Evolutionary conservation across 2,329 filamentous ascomycete species (phyloP).

Genomic region (Myriosclerotinia duriaeana): DNA sequence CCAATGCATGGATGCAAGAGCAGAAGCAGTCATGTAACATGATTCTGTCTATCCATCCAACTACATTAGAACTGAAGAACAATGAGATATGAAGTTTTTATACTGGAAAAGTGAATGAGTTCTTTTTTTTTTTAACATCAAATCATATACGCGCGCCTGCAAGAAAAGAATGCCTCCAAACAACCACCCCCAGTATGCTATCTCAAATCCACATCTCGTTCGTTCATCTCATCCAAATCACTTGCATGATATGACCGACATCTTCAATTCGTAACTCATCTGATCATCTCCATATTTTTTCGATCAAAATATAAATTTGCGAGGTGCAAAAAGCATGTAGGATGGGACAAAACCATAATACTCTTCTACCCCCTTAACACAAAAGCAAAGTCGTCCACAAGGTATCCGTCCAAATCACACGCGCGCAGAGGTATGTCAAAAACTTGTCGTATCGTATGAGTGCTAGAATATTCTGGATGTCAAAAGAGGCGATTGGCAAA

Average conservation of each 20-base stretch:
- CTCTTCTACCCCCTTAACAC: background rate
- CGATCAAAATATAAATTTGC: conserved; percentile 6
- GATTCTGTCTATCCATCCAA: conserved; percentile 8
- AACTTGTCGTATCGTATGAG: conserved; percentile 4
- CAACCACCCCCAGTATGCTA: conserved; percentile 5
- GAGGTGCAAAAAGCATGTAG: background rate
- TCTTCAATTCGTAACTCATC: conserved; percentile 16
- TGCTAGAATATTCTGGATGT: background rate
- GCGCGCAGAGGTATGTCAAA: background rate
- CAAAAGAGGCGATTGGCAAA: background rate
- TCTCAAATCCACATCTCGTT: conserved; percentile 1
- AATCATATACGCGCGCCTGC: conserved; percentile 18
- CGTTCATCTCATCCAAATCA: conserved; percentile 12
- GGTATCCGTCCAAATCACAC: background rate
- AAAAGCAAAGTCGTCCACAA: background rate
- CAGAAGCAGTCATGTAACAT: conserved; percentile 8
- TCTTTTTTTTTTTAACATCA: conserved; percentile 12
- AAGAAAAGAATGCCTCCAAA: conserved; percentile 17
- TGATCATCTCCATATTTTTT: conserved; percentile 17
- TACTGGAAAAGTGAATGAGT: conserved; percentile 21
- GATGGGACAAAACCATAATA: background rate
- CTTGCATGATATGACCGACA: conserved; percentile 1
- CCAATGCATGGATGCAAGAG: conserved; percentile 5
- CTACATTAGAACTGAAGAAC: background rate
- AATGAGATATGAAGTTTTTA: conserved; percentile 12